Evolutionary conservation across 495 filamentous ascomycete genomes (phyloP).

Genomic region (Aspergillus egyptiacus): DNA sequence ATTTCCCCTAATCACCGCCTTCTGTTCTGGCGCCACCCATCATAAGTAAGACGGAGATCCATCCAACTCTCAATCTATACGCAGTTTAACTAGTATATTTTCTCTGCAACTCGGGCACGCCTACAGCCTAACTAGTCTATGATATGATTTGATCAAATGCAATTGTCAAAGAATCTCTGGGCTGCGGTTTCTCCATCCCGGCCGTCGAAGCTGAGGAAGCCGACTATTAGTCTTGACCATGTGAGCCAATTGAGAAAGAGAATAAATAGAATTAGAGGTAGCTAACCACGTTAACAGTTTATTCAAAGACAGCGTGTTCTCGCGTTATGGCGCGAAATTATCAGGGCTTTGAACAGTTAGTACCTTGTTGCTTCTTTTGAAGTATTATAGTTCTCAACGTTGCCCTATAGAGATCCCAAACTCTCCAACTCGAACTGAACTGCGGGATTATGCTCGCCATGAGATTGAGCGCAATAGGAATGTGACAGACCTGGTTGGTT

Average conservation of each 20-base stretch:
- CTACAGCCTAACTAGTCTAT: conserved; percentile 4
- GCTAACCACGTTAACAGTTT: conserved; percentile 27
- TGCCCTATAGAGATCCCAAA: conserved; percentile 33
- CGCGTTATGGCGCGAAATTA: conserved; percentile 36
- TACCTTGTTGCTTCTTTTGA: not conserved
- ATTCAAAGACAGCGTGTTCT: conserved; percentile 39
- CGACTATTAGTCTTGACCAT: conserved; percentile 37
- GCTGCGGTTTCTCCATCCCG: conserved; percentile 27
- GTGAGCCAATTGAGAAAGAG: conserved; percentile 22
- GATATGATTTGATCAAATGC: conserved; percentile 24
- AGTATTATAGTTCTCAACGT: not conserved
- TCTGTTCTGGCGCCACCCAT: conserved; percentile 6
- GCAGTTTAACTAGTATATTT: too few species aligned
- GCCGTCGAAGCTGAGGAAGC: conserved; percentile 35
- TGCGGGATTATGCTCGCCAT: conserved; percentile 61
- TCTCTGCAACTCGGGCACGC: too few species aligned
- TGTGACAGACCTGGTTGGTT: conserved; percentile 63
- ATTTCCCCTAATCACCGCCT: conserved; percentile 12
- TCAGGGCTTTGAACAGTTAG: conserved; percentile 36
- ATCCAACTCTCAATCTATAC: too few species aligned
- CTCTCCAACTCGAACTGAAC: conserved; percentile 54
- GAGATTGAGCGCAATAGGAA: conserved; percentile 70
- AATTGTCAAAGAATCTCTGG: conserved; percentile 22
- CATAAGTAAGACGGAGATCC: too few species aligned
- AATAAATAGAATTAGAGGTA: not conserved